phyloP scores from a whole-genome alignment of 2,329 filamentous ascomycete genomes.

The Byssothecium circinans region DNA sequence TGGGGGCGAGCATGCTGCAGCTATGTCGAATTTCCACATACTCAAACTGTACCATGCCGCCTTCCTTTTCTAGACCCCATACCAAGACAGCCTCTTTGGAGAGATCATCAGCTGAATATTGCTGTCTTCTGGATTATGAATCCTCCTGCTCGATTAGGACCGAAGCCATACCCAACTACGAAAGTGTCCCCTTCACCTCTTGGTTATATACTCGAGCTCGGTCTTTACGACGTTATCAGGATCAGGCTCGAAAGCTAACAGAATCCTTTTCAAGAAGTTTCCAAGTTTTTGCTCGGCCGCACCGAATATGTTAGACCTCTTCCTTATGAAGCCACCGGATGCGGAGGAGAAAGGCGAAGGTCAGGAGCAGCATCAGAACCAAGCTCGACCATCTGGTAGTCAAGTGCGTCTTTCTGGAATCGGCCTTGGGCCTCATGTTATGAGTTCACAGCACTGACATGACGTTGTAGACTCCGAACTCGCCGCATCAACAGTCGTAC shows the following conservation, averaged over 20 bases:
- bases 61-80: not conserved
- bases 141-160: too few species aligned
- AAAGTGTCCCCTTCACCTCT: not conserved
- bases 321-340: constrained; percentile 1
- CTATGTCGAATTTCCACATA: not conserved
- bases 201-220: not conserved
- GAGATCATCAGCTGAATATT: not conserved
- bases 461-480: not conserved
- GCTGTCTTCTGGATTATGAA: too few species aligned
- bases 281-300: not conserved
- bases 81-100: not conserved
- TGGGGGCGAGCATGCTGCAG: not conserved
- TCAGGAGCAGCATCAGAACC: not conserved
- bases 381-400: not conserved
- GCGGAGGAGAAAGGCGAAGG: not conserved
- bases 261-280: not conserved
- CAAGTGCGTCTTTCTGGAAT: not conserved
- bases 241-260: not conserved
- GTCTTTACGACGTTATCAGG: not conserved
- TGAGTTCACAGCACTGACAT: too few species aligned
- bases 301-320: constrained; percentile 1
- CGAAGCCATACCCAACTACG: too few species aligned
- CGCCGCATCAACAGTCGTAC: not conserved
- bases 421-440: too few species aligned
- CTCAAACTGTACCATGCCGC: not conserved